Evolutionary conservation across 495 filamentous ascomycete species (phyloP).

Genomic region (Lineolata rhizophorae): DNA sequence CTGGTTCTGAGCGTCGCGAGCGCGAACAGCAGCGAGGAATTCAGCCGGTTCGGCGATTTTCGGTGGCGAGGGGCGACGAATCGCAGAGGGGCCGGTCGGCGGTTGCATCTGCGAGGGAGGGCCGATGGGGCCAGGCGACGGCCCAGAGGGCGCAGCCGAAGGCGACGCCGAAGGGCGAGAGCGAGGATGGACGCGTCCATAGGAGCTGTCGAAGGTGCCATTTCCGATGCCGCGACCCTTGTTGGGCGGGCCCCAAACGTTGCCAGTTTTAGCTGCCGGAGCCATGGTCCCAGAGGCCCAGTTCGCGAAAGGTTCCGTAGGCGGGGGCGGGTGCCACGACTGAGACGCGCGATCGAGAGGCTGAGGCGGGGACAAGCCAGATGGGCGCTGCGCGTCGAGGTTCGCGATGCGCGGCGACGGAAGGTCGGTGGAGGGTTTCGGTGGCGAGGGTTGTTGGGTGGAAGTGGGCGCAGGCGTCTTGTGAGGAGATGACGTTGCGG

Average conservation of each 20-base stretch:
- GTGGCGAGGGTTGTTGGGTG: no score
- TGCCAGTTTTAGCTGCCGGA: constrained; percentile 1
- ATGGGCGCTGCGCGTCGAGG: not conserved
- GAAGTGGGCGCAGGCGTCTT: no score
- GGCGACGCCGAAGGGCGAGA: constrained; percentile 4
- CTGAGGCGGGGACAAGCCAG: not conserved
- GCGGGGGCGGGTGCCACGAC: no score
- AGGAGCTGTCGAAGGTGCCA: constrained; percentile 18
- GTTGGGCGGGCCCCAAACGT: constrained; percentile 17
- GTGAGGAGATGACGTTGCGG: no score
- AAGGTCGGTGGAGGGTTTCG: no score
- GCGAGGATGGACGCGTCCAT: constrained; percentile 7
- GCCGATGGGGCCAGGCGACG: not conserved
- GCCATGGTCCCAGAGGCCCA: not conserved
- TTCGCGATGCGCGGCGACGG: no score
- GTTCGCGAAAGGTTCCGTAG: not conserved
- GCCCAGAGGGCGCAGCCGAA: constrained; percentile 5
- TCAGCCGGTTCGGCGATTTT: no score
- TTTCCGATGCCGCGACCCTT: constrained; percentile 17
- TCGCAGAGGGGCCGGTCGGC: no score
- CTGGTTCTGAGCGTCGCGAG: no score
- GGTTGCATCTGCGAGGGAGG: not conserved
- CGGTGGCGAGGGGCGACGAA: no score
- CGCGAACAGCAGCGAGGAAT: no score
- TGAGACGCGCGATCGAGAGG: no score